These are phyloP conservation scores for Chaetomium olivaceum DNA, from an alignment of 2,329 filamentous ascomycete species.

Conservation along the genomic window DNA sequence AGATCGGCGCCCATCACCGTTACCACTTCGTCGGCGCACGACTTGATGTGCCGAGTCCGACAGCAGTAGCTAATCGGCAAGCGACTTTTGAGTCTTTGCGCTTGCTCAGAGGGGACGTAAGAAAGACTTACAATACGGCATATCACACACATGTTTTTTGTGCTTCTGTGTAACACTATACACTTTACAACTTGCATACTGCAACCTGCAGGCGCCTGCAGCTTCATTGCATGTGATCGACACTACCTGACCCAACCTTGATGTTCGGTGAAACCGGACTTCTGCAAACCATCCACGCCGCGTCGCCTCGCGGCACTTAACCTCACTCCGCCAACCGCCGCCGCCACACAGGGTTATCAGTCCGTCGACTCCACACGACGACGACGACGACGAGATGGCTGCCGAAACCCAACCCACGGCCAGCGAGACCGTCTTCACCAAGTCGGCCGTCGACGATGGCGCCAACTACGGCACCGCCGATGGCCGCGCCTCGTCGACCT, in stretches of 20 bases:
- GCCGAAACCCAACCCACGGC: constrained; percentile 11
- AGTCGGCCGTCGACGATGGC: constrained; percentile 36
- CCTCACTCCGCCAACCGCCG: not conserved
- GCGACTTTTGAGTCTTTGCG: constrained; percentile 70
- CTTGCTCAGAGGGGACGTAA: constrained; percentile 56
- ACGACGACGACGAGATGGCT: constrained; percentile 17
- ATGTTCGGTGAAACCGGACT: constrained; percentile 8
- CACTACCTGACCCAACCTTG: not conserved
- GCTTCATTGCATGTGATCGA: constrained; percentile 5
- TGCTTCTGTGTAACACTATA: constrained; percentile 11
- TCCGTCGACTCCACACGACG: constrained; percentile 3
- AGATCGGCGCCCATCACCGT: constrained; percentile 21
- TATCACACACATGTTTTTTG: not conserved
- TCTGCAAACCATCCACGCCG: constrained; percentile 7
- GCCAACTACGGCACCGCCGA: constrained; percentile 33
- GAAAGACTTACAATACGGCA: constrained; percentile 53
- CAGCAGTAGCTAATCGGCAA: constrained; percentile 50
- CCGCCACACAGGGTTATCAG: not conserved
- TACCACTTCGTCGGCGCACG: constrained; percentile 39
- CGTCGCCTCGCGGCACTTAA: not conserved
- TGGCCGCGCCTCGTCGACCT: constrained; percentile 22
- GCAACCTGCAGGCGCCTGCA: not conserved
- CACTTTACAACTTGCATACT: not conserved
- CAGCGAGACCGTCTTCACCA: constrained; percentile 24
- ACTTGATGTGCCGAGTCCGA: constrained; percentile 46